These are phyloP conservation scores for Volutella citrinella DNA, from an alignment of 2,329 filamentous ascomycete species.

Conservation along the genomic window DNA sequence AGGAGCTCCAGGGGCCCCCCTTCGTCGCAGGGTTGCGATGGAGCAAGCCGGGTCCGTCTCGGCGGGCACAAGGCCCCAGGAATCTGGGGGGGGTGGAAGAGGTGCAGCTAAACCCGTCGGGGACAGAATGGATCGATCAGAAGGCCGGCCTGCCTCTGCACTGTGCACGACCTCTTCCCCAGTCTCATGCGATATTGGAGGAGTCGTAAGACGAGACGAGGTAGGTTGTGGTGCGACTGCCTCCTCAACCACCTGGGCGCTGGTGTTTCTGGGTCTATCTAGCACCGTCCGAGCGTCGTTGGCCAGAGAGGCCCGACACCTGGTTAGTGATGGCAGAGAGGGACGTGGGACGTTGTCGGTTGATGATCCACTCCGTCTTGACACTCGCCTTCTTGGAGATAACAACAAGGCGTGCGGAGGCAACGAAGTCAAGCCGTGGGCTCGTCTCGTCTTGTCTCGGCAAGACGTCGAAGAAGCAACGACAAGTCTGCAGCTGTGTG, in stretches of 20 bases:
- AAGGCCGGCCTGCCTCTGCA: constrained; percentile 18
- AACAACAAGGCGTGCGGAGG: too few species aligned
- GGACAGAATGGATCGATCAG: constrained; percentile 23
- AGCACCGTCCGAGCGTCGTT: too few species aligned
- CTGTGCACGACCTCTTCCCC: constrained; percentile 17
- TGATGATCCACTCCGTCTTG: too few species aligned
- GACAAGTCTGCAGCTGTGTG: constrained; percentile 10
- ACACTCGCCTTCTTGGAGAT: too few species aligned
- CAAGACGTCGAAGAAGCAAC: constrained; percentile 24
- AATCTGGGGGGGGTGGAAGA: constrained; percentile 24
- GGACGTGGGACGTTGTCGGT: too few species aligned
- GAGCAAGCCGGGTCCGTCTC: constrained; percentile 23
- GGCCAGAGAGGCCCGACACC: too few species aligned
- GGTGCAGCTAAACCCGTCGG: constrained; percentile 16
- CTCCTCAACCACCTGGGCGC: constrained; percentile 14
- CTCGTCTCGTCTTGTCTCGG: too few species aligned
- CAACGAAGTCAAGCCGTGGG: too few species aligned
- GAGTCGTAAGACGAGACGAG: constrained; percentile 22
- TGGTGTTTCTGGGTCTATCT: constrained; percentile 15
- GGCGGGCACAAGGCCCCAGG: constrained; percentile 25
- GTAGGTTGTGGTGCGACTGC: constrained; percentile 24
- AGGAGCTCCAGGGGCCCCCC: constrained; percentile 25
- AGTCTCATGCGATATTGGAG: constrained; percentile 23
- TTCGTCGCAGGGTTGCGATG: constrained; percentile 21
- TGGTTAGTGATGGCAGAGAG: too few species aligned